Base-by-base conservation (phyloP, 495 filamentous ascomycete genomes). In the Lophium mytilinum region DNA sequence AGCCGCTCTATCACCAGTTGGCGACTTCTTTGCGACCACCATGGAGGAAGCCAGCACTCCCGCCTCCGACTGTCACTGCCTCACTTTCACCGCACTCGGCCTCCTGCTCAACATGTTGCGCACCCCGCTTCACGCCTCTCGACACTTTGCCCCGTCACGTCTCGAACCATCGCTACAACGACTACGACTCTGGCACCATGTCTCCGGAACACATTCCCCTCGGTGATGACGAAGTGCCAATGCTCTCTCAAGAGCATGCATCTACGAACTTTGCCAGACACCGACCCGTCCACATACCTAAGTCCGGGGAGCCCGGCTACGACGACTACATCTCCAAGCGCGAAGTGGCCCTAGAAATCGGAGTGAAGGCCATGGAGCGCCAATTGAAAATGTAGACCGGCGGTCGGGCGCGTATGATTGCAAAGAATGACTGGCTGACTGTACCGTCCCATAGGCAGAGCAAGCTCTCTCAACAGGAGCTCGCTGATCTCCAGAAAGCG, bases 391-490 rank as follows among this genome's bases (percentile, higher is more conserved):
- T 41, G 24, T 30, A 30, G 3, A 30, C 37, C 33, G 45, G 30
- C 35, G 33, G n/a, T 49, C 12, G 24, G 36, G 47, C 53, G 11
- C 30, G 54, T 21, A 21, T 64, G 9, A 36, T 34, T 1, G 17
- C 55, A 12, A 17, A 51, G 36, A 47, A 37, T 17, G 39, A 48
- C 19, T 39, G 41, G 58, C 62, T 65, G 55, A 65, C 47, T 53
- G 50, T 64, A 37, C 45, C 37, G 21, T 56, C 39, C 33, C 24
- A 63, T 59, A 74, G 72, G 57, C 72, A 74, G 67, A 73, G 71
- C 67, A 98, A 96, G 77, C 87, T 99, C 66, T 95, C 90, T 40
- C 88, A 90, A 65, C 83, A 94, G 68, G 90, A 97, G 76, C 84
- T 99, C 62, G 83, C 82, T 50, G 93, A 99, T 74, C 83, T 99